Evolutionary conservation across 192 early-diverging fungal genomes (phyloP), one percentile per base, ranked within the genome.

Genomic region (Coemansia erecta): DNA sequence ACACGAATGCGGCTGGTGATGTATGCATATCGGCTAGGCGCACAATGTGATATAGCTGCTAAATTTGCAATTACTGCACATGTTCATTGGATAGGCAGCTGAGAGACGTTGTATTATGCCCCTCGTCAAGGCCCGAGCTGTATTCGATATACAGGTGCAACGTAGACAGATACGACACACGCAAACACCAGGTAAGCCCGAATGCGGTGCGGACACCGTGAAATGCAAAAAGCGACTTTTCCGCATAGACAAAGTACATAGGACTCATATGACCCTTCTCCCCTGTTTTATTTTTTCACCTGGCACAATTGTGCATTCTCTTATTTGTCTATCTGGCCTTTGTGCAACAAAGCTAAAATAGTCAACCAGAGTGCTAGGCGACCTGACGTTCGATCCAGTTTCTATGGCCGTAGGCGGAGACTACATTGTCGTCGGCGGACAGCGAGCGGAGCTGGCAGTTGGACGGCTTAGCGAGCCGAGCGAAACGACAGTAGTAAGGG

Each of bases 391-490:
- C 73, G 82, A 85, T 48, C 91, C 91, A 28, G 89, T 90, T 22
- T 88, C 87, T 4, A 84, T 93, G 70, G 82, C 88, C 2, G 72
- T 87, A 63, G 87, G 88, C 31, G 84, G 80, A 54, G 93, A 92
- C 17, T 97, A 86, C 63, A 79, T 94, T 42, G 95, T 92, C 1
- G 92, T 89, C 19, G 95, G 95, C 40, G 95, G 95, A n/a, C 92
- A 93, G 68, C 81, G 90, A 8, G 87, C 86, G 22, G 89, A 98
- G 60, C 72, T 96, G 19, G 75, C 75, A 21, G 91, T 89, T 55
- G 85, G 91, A 19, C 75, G 86, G 45, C 57, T 72, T 42, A 81
- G 67, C 53, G 68, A 66, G 60, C 80, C 69, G 14, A 45, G 28
- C 28, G 41, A 56, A 10, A 37, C 60, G 11, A 73, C 66, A 6